A percentile compares a stretch with the other conserved stretches of the same genome.
phyloP scores from a whole-genome alignment of 148 eudicot genomes.

The Camellia granthamiana region DNA sequence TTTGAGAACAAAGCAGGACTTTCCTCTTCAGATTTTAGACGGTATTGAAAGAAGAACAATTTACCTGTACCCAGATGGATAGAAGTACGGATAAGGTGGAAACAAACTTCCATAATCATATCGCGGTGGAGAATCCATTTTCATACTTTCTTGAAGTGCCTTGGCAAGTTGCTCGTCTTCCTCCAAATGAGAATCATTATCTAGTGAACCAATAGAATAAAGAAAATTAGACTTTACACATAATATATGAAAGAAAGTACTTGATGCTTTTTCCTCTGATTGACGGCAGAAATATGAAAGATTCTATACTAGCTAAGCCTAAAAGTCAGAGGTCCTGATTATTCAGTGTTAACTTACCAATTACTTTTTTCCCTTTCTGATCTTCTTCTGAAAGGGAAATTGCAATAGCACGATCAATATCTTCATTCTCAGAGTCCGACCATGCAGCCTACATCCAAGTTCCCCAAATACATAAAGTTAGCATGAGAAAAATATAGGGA shows the following conservation, averaged over 20 bases:
- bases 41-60: background rate
- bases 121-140: constrained; percentile 58
- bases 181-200: constrained; percentile 47
- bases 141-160: constrained; percentile 81
- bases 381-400: constrained; percentile 56
- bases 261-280: background rate
- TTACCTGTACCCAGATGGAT: constrained; percentile 66
- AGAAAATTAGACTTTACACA: background rate
- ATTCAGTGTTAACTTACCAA: constrained; percentile 45
- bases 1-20: background rate
- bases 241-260: background rate
- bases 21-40: background rate
- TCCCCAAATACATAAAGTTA: constrained; percentile 12
- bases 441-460: constrained; percentile 51
- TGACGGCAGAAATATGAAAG: background rate
- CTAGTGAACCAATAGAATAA: constrained; percentile 22
- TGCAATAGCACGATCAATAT: constrained; percentile 83
- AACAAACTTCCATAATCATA: constrained; percentile 54
- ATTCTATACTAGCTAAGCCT: background rate
- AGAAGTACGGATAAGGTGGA: constrained; percentile 53
- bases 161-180: constrained; percentile 90
- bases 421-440: constrained; percentile 68
- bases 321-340: background rate
- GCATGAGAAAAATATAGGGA: background rate
- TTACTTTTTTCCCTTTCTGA: constrained; percentile 66